phyloP scores from a whole-genome alignment of 805 yeast genomes.

The Wickerhamiella azyma region DNA sequence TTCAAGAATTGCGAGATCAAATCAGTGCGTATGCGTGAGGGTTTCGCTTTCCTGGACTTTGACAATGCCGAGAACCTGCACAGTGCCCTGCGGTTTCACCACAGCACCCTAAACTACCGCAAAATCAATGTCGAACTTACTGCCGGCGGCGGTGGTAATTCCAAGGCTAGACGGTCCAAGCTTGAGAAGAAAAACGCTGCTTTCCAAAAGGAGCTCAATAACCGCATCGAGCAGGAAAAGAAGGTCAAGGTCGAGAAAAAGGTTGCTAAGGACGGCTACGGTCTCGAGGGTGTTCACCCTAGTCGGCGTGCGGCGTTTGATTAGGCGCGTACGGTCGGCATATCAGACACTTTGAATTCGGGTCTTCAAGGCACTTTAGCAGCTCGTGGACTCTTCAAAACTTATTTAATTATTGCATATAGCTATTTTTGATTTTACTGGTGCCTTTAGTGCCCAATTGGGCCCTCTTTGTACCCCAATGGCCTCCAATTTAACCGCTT shows the following conservation, averaged over 20 bases:
- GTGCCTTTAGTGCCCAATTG: too few species aligned
- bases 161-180: constrained; percentile 43
- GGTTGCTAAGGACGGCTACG: not conserved
- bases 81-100: constrained; percentile 73
- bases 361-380: too few species aligned
- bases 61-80: constrained; percentile 70
- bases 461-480: not conserved
- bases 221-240: constrained; percentile 34
- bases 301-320: constrained; percentile 1
- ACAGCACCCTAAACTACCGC: constrained; percentile 50
- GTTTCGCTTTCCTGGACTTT: constrained; percentile 86
- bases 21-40: constrained; percentile 69
- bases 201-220: constrained; percentile 54
- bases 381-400: too few species aligned
- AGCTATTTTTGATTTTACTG: not conserved
- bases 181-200: constrained; percentile 67
- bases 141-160: constrained; percentile 97
- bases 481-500: too few species aligned
- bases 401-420: not conserved
- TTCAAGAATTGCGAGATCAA: constrained; percentile 60
- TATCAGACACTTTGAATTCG: too few species aligned
- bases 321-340: too few species aligned
- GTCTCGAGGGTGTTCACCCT: constrained; percentile 1
- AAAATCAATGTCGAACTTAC: constrained; percentile 92
- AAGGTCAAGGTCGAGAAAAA: constrained; percentile 17